Conservation (phyloP, 257 asterid species). For the Penstemon davidsonii region DNA sequence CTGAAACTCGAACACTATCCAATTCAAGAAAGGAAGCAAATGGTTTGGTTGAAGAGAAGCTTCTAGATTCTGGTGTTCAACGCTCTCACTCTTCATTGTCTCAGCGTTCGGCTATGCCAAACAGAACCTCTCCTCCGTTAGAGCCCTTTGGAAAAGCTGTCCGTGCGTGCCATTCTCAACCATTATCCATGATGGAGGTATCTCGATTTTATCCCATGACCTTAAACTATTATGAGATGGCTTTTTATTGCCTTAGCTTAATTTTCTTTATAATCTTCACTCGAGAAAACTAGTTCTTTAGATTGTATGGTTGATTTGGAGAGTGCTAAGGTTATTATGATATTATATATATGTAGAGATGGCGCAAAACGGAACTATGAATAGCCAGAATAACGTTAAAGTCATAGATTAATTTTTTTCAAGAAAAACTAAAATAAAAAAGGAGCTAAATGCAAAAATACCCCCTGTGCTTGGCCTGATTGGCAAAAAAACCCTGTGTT, state of each 20-base stretch:
- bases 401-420: no score
- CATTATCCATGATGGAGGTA: slow-evolving; percentile 94
- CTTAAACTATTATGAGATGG: slow-evolving; percentile 2
- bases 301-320: background rate
- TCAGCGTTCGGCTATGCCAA: slow-evolving; percentile 50
- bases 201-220: slow-evolving; percentile 13
- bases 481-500: no score
- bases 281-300: background rate
- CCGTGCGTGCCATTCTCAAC: slow-evolving; percentile 94
- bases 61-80: slow-evolving; percentile 54
- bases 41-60: slow-evolving; percentile 50
- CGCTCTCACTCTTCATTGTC: slow-evolving; percentile 86
- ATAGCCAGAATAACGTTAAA: no score
- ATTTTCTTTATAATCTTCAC: background rate
- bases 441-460: no score
- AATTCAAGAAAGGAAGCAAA: slow-evolving; percentile 41
- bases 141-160: slow-evolving; percentile 65
- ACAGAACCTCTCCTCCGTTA: slow-evolving; percentile 55
- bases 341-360: no score
- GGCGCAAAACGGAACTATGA: no score
- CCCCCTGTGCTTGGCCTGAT: no score
- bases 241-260: background rate
- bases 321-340: no score
- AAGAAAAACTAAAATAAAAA: no score
- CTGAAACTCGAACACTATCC: slow-evolving; percentile 33